A percentile compares a stretch with the other conserved stretches of the same genome.
phyloP scores from a whole-genome alignment of 345 rosid species.

The Gossypium turneri region DNA sequence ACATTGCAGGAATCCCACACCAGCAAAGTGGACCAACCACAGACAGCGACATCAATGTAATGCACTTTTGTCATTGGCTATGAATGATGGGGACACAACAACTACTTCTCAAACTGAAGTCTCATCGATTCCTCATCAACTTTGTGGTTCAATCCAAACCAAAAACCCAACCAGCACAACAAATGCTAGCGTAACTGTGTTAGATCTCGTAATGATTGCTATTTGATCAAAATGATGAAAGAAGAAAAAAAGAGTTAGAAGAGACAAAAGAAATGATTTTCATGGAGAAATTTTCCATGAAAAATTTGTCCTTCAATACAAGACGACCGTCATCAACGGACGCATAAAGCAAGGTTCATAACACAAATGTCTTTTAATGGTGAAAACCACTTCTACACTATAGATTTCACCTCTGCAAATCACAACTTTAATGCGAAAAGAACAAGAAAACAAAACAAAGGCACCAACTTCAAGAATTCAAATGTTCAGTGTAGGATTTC shows the following conservation, averaged over 20 bases:
- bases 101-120: constrained; percentile 39
- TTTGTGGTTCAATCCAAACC: constrained; percentile 27
- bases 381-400: constrained; percentile 24
- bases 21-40: constrained; percentile 18
- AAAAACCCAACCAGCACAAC: constrained; percentile 20
- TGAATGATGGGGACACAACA: constrained; percentile 43
- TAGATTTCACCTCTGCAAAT: constrained; percentile 29
- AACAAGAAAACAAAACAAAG: neutral
- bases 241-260: neutral
- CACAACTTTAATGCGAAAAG: constrained; percentile 8
- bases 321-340: neutral
- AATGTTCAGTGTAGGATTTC: constrained; percentile 10
- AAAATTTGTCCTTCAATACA: neutral
- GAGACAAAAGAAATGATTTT: neutral
- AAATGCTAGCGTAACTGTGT: constrained; percentile 12
- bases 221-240: neutral
- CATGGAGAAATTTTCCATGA: constrained; percentile 10
- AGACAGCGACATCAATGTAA: constrained; percentile 23
- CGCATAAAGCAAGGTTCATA: neutral
- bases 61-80: constrained; percentile 27
- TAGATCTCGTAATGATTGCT: constrained; percentile 14
- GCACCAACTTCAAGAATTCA: constrained; percentile 21
- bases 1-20: constrained; percentile 19
- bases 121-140: constrained; percentile 34
- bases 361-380: neutral